A percentile compares a stretch with the other conserved stretches of the same genome.
Conservation (phyloP, 2,329 filamentous ascomycete genomes). For the Paraphoma sp. region DNA sequence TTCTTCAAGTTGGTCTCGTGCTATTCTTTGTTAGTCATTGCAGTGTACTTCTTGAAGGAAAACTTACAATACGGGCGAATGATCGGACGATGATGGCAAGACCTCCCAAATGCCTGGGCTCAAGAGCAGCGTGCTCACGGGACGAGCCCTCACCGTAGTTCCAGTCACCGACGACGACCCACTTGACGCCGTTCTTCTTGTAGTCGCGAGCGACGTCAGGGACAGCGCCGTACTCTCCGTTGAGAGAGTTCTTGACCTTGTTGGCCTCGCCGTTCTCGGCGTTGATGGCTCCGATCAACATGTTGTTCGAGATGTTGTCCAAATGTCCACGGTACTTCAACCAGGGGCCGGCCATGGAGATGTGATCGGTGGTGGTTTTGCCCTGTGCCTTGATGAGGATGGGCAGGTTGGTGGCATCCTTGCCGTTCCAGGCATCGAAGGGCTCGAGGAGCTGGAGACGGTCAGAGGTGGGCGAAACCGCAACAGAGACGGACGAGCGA, state of each 20-base stretch:
- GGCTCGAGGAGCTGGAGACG: slow-evolving; percentile 91
- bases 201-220: slow-evolving; percentile 96
- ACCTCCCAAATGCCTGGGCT: slow-evolving; percentile 96
- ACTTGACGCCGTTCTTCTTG: slow-evolving; percentile 95
- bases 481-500: slow-evolving; percentile 74
- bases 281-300: slow-evolving; percentile 97
- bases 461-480: slow-evolving; percentile 87
- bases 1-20: slow-evolving; percentile 99
- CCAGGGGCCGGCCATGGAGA: slow-evolving; percentile 97
- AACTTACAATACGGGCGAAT: slow-evolving; percentile 86
- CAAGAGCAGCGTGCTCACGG: slow-evolving; percentile 96
- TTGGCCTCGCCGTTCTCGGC: slow-evolving; percentile 95
- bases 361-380: slow-evolving; percentile 97
- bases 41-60: neutral
- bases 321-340: slow-evolving; percentile 98
- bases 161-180: slow-evolving; percentile 99
- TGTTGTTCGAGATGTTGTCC: slow-evolving; percentile 99
- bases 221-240: slow-evolving; percentile 83
- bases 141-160: slow-evolving; percentile 99
- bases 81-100: slow-evolving; percentile 94
- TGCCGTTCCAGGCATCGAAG: slow-evolving; percentile 89
- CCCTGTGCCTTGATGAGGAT: slow-evolving; percentile 96
- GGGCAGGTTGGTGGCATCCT: slow-evolving; percentile 82
- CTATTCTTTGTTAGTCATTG: slow-evolving; percentile 35
- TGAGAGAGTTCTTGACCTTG: slow-evolving; percentile 93